phyloP scores from a whole-genome alignment of 441 rosid genomes.

The Mallotus japonicus region DNA sequence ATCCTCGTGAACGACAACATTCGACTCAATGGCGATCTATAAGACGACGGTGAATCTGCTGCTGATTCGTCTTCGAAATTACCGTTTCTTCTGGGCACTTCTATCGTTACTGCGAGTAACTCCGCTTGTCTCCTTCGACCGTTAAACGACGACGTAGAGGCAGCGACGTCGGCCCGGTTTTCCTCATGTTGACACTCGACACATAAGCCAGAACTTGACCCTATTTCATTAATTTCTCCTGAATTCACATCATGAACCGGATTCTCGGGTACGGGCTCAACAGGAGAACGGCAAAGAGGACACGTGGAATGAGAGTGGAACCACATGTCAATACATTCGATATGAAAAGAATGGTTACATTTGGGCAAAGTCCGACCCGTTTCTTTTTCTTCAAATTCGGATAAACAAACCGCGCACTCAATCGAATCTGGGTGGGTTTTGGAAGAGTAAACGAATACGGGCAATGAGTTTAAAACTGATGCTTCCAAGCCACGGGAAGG shows the following conservation, averaged over 20 bases:
- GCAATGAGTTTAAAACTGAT: slow-evolving; percentile 56
- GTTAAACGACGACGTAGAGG: slow-evolving; percentile 29
- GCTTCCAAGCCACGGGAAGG: slow-evolving; percentile 56
- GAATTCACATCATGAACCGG: slow-evolving; percentile 17
- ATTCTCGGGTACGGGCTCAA: slow-evolving; percentile 37
- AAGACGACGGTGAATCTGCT: slow-evolving; percentile 37
- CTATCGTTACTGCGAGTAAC: slow-evolving; percentile 31
- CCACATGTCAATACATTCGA: slow-evolving; percentile 93
- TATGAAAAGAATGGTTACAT: slow-evolving; percentile 76
- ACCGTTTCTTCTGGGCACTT: slow-evolving; percentile 48
- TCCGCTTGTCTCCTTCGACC: slow-evolving; percentile 42
- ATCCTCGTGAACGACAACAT: slow-evolving; percentile 74
- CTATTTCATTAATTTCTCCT: slow-evolving; percentile 20
- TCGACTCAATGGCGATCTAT: slow-evolving; percentile 69
- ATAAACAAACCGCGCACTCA: slow-evolving; percentile 83
- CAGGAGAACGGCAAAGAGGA: slow-evolving; percentile 81
- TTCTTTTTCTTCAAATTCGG: slow-evolving; percentile 73
- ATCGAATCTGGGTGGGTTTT: slow-evolving; percentile 37
- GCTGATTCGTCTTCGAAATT: slow-evolving; percentile 37
- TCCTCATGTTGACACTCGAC: slow-evolving; percentile 32
- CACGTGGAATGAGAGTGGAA: slow-evolving; percentile 83
- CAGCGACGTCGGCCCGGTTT: slow-evolving; percentile 1
- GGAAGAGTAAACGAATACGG: slow-evolving; percentile 52
- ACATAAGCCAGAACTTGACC: slow-evolving; percentile 32
- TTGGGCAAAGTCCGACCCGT: slow-evolving; percentile 72